A percentile compares a stretch with the other conserved stretches of the same genome.
phyloP scores from a whole-genome alignment of 805 yeast genomes.

The Saccharomycopsis babjevae region DNA sequence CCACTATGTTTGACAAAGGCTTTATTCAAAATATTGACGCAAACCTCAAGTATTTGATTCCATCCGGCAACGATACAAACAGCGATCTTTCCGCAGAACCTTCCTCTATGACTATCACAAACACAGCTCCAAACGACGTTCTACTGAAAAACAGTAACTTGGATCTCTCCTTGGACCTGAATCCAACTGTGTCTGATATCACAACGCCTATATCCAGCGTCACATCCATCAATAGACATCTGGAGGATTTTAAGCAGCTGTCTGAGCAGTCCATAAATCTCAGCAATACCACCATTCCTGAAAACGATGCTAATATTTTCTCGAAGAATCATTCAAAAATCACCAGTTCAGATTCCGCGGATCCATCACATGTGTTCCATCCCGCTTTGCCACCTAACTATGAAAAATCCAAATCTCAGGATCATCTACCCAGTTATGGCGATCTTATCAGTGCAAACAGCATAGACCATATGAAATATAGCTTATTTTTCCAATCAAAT shows the following conservation, averaged over 20 bases:
- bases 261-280: not conserved
- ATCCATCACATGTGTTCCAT: not conserved
- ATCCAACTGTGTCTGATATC: not conserved
- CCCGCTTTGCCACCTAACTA: not conserved
- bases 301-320: not conserved
- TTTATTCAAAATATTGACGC: not conserved
- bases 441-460: not conserved
- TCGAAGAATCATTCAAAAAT: no score
- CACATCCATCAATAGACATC: not conserved
- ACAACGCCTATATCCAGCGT: not conserved
- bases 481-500: constrained; percentile 13
- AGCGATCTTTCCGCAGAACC: not conserved
- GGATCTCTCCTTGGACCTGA: not conserved
- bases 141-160: not conserved
- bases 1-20: not conserved
- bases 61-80: not conserved
- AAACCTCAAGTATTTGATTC: not conserved
- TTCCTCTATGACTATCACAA: not conserved
- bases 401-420: no score
- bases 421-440: constrained; percentile 5
- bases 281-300: not conserved
- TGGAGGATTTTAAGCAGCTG: not conserved
- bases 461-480: constrained; percentile 6
- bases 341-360: not conserved
- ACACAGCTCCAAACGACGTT: not conserved